Conservation (phyloP, 352 stramenopile genomes). For the Phytophthora fragariaefolia region DNA sequence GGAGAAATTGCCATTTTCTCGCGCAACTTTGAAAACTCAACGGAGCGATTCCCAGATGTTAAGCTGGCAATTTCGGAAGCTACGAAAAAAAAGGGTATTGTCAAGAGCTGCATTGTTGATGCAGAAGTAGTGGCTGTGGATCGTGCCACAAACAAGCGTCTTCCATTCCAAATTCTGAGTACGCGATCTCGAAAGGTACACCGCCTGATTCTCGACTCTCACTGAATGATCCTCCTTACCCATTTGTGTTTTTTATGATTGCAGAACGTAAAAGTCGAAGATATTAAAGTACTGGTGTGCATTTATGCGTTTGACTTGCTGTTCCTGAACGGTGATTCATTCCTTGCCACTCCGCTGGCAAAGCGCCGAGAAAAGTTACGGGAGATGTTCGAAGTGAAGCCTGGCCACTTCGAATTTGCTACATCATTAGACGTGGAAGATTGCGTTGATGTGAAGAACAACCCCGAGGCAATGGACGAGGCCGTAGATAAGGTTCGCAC, state of each 20-base stretch:
- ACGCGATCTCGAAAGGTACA: conserved; percentile 95
- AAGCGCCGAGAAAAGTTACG: conserved; percentile 93
- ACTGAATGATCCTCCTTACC: no score
- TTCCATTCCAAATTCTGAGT: conserved; percentile 99
- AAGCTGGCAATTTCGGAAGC: conserved; percentile 76
- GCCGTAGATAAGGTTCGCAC: conserved; percentile 82
- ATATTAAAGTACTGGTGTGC: conserved; percentile 92
- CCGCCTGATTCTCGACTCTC: not conserved
- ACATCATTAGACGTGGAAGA: conserved; percentile 90
- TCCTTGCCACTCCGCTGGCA: conserved; percentile 91
- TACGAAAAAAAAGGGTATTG: conserved; percentile 56
- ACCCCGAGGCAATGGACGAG: conserved; percentile 88
- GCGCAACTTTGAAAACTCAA: conserved; percentile 98
- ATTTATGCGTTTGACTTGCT: conserved; percentile 99
- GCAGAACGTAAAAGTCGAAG: conserved; percentile 83
- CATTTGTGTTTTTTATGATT: conserved; percentile 7
- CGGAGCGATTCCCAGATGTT: conserved; percentile 96
- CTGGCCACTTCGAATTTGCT: conserved; percentile 95
- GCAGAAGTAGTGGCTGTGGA: conserved; percentile 99
- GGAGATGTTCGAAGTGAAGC: conserved; percentile 92
- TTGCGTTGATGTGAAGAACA: conserved; percentile 87
- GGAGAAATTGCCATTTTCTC: conserved; percentile 97
- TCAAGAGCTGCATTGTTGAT: conserved; percentile 97
- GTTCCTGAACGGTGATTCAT: conserved; percentile 96
- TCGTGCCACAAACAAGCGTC: conserved; percentile 93